These are phyloP conservation scores for Hemisphaericaspora xylanilytica DNA, from an alignment of 1,139 yeast species.

Conservation along the genomic window DNA sequence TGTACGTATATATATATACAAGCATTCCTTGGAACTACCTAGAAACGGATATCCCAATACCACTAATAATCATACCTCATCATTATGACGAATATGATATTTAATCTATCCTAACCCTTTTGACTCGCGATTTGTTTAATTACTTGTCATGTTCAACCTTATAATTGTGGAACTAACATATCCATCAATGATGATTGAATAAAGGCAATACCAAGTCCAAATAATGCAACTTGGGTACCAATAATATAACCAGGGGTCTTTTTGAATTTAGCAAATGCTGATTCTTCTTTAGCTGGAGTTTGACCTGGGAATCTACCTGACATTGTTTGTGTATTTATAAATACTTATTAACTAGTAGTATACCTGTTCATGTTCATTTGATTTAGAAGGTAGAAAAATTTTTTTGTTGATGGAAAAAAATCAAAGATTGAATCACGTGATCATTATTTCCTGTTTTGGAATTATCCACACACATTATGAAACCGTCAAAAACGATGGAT, in stretches of 20 bases:
- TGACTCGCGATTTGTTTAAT: too few relatives aligned
- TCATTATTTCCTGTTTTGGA: too few relatives aligned
- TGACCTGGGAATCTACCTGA: conserved; percentile 25
- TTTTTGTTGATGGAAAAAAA: background rate
- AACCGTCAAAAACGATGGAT: too few relatives aligned
- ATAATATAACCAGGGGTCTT: conserved; percentile 65
- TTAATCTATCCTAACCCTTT: too few relatives aligned
- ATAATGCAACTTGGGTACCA: conserved; percentile 59
- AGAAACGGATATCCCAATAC: too few relatives aligned
- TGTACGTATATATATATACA: too few relatives aligned
- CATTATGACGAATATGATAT: too few relatives aligned
- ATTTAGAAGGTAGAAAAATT: conserved; percentile 1
- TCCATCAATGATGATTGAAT: conserved; percentile 80
- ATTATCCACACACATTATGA: too few relatives aligned
- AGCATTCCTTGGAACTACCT: too few relatives aligned
- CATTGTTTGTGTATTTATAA: conserved; percentile 15
- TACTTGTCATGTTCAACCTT: conserved; percentile 12
- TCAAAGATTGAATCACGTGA: conserved; percentile 8
- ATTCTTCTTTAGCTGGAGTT: conserved; percentile 23
- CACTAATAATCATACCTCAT: too few relatives aligned
- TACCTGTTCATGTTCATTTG: background rate
- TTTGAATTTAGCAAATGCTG: conserved; percentile 51
- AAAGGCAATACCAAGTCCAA: conserved; percentile 70
- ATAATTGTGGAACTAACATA: conserved; percentile 73
- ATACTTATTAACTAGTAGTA: too few relatives aligned